Evolutionary conservation across 352 stramenopile species (phyloP).

Genomic region (Phytopythium oedochilum): DNA sequence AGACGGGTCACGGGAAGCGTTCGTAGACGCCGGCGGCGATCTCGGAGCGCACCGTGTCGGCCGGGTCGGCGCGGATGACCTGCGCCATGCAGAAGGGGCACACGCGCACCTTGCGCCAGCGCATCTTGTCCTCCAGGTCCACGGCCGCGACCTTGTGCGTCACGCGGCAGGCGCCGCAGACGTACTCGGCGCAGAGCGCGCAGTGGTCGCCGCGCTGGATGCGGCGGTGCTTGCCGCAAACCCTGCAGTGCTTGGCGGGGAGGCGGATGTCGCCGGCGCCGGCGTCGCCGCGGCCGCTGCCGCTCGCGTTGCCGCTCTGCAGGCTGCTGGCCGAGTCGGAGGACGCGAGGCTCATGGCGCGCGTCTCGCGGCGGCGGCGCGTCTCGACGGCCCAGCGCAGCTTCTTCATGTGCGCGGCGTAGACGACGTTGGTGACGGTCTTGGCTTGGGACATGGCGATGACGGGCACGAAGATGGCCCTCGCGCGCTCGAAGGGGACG

Average conservation of each 20-base stretch:
- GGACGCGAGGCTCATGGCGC: neutral
- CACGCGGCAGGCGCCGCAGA: constrained; percentile 24
- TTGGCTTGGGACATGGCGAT: constrained; percentile 9
- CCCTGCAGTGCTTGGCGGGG: constrained; percentile 16
- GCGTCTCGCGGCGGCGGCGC: constrained; percentile 2
- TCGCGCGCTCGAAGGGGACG: constrained; percentile 5
- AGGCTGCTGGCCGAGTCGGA: neutral
- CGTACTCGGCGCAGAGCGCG: constrained; percentile 20
- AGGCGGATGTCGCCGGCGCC: neutral
- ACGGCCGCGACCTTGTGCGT: constrained; percentile 26
- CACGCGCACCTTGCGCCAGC: constrained; percentile 15
- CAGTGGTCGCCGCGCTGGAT: constrained; percentile 15
- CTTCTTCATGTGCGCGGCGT: constrained; percentile 25
- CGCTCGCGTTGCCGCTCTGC: neutral
- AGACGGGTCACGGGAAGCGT: constrained; percentile 11
- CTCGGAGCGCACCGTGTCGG: constrained; percentile 16
- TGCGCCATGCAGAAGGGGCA: constrained; percentile 23
- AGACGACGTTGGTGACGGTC: constrained; percentile 23
- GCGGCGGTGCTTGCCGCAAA: constrained; percentile 21
- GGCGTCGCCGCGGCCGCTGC: constrained; percentile 11
- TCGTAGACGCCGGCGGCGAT: constrained; percentile 22
- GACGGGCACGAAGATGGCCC: constrained; percentile 3
- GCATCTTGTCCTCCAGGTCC: constrained; percentile 23
- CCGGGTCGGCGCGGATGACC: constrained; percentile 16
- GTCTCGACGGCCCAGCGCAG: constrained; percentile 20